Evolutionary conservation across 495 filamentous ascomycete species (phyloP), one percentile per base, ranked within the genome.

Genomic region (Lophiostoma macrostomum): DNA sequence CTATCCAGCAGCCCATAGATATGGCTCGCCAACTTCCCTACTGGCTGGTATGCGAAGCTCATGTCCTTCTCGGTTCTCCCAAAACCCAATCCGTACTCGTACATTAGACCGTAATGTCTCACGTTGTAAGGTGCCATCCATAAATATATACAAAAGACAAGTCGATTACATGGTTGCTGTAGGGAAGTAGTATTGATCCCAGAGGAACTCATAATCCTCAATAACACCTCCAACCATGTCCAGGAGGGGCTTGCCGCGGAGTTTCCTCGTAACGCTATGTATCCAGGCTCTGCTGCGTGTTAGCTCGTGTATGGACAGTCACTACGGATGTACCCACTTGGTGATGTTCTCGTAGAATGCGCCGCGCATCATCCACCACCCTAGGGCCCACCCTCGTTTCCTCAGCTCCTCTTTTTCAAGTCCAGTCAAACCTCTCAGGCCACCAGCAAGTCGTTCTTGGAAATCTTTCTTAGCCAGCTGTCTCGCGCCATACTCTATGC

Each of bases 181-280:
- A 10, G 82, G 77, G 69, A 97, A 97, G 70, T 98, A 91, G 64
- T 95, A 97, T 44, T 95, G 87, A 71, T 96, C 91, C 93, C 93
- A 98, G 13, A 98, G 75, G 64, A 93, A 96, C 66, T 94, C 88
- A 62, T 97, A 97, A 65, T 98, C 94, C 67, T 95, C 91, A 48
- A 97, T 63, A 19, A 98, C 79, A 44, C 84, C 90, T 0, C 80
- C 82, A 13, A 96, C 73, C 59, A 97, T 71, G 60, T 86, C 84
- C 43, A 94, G 77, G 64, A 96, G 71, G 38, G 86, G 84, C 62
- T 86, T 86, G 35, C 78, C 77, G 59, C 82, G 83, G 61, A 96
- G 79, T 61, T 81, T 87, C 22, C 65, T 69, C 2, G 87, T 83
- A 16, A 85, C 36, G 24, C 73, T 72, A 55, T 78, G 76, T 39